These are phyloP conservation scores for Apiotrichum veenhuisii DNA, from an alignment of 1,284 basidiomycete genomes.

Conservation along the genomic window DNA sequence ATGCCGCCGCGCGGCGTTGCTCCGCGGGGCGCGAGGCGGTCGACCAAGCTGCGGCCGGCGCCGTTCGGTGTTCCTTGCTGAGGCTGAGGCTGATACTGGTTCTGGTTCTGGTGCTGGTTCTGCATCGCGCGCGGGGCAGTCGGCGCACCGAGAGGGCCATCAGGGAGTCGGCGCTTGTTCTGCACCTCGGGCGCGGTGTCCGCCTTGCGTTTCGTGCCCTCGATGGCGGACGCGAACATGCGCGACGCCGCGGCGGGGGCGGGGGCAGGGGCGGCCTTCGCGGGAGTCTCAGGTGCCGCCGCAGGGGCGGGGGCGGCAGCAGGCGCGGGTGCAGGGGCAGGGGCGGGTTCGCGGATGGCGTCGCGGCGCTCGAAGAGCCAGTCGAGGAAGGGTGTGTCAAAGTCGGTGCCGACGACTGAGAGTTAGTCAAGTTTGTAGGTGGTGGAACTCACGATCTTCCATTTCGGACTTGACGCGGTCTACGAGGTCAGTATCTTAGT, in stretches of 20 bases:
- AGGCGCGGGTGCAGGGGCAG: conserved; percentile 6
- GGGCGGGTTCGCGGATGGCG: conserved; percentile 13
- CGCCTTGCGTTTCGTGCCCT: conserved; percentile 26
- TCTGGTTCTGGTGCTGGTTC: background rate
- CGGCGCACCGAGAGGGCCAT: conserved; percentile 19
- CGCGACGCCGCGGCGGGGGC: conserved; percentile 6
- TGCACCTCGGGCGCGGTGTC: conserved; percentile 8
- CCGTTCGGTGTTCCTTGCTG: too few species aligned
- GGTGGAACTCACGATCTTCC: conserved; percentile 32
- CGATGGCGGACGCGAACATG: conserved; percentile 20
- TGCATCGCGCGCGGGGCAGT: conserved; percentile 19
- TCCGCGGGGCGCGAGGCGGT: conserved; percentile 17
- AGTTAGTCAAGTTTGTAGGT: background rate
- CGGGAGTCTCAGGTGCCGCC: conserved; percentile 10
- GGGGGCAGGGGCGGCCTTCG: conserved; percentile 4
- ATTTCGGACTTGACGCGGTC: conserved; percentile 42
- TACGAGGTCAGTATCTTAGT: conserved; percentile 15
- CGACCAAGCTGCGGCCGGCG: conserved; percentile 20
- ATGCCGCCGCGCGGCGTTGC: conserved; percentile 20
- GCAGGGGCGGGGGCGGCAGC: conserved; percentile 2
- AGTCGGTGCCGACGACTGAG: conserved; percentile 32
- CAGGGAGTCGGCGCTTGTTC: conserved; percentile 19
- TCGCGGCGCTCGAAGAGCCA: conserved; percentile 36
- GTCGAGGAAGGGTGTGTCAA: conserved; percentile 39
- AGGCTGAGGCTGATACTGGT: background rate